Evolutionary conservation across 208 protist species (phyloP).

Genomic region (Herpetomonas tarakana): DNA sequence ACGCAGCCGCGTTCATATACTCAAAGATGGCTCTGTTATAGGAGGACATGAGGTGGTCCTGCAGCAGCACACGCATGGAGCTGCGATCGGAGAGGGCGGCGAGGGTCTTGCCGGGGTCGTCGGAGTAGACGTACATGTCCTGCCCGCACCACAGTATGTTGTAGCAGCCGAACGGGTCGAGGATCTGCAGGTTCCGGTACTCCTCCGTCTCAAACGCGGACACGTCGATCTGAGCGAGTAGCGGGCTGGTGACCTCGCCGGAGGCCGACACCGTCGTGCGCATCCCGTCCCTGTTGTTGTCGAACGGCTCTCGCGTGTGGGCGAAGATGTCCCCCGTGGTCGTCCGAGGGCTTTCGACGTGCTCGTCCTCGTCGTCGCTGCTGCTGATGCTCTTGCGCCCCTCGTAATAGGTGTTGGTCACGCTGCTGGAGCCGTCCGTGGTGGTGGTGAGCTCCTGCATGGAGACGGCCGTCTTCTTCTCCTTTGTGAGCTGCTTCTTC

Average conservation of each 20-base stretch:
- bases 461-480: not conserved
- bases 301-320: conserved; percentile 32
- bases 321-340: conserved; percentile 28
- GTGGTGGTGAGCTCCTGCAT: conserved; percentile 4
- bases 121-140: conserved; percentile 23
- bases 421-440: not conserved
- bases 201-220: conserved; percentile 12
- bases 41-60: conserved; percentile 28
- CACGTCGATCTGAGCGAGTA: conserved; percentile 12
- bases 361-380: not conserved
- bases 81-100: conserved; percentile 25
- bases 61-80: conserved; percentile 25
- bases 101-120: conserved; percentile 17
- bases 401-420: not conserved
- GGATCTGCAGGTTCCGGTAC: conserved; percentile 18
- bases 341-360: conserved; percentile 1
- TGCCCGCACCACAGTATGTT: conserved; percentile 29
- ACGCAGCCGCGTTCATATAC: conserved; percentile 21
- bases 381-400: not conserved
- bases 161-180: conserved; percentile 35
- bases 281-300: conserved; percentile 19
- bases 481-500: not conserved
- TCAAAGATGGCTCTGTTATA: conserved; percentile 29
- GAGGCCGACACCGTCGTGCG: not conserved
- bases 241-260: not conserved